phyloP scores from a whole-genome alignment of 257 asterid species.

The Solanum microdontum region DNA sequence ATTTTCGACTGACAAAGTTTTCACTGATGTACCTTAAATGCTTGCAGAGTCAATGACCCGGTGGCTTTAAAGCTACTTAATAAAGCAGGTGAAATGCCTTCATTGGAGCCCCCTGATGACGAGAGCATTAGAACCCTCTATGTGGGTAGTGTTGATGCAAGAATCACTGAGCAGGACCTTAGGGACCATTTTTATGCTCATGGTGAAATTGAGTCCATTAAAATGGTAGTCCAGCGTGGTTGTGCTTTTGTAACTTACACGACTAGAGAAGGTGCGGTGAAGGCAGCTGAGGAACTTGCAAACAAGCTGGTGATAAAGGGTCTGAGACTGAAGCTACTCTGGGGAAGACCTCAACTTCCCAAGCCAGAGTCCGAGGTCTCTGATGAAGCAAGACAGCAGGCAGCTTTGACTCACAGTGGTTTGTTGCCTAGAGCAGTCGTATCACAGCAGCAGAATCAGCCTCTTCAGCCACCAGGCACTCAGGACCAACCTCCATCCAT shows the following conservation, averaged over 20 bases:
- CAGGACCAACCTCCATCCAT: constrained; percentile 47
- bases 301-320: constrained; percentile 83
- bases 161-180: constrained; percentile 75
- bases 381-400: constrained; percentile 74
- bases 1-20: neutral
- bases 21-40: neutral
- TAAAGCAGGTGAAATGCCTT: constrained; percentile 99
- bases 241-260: constrained; percentile 94
- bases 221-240: constrained; percentile 79
- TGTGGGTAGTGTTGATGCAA: constrained; percentile 86
- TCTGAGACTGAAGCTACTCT: constrained; percentile 71
- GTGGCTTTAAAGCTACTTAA: constrained; percentile 81
- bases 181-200: constrained; percentile 92
- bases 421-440: constrained; percentile 79
- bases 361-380: constrained; percentile 53
- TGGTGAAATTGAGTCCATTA: constrained; percentile 91
- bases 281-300: constrained; percentile 90
- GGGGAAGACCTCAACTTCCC: constrained; percentile 89
- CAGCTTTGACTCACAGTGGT: constrained; percentile 68
- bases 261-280: constrained; percentile 88
- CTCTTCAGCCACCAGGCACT: constrained; percentile 45
- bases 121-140: constrained; percentile 90
- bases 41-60: constrained; percentile 77
- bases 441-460: constrained; percentile 84
- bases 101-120: constrained; percentile 94